Evolutionary conservation across 163 green algal species (phyloP), one percentile per base, ranked within the genome.

Genomic region (Chlamydomonas reinhardtii): DNA sequence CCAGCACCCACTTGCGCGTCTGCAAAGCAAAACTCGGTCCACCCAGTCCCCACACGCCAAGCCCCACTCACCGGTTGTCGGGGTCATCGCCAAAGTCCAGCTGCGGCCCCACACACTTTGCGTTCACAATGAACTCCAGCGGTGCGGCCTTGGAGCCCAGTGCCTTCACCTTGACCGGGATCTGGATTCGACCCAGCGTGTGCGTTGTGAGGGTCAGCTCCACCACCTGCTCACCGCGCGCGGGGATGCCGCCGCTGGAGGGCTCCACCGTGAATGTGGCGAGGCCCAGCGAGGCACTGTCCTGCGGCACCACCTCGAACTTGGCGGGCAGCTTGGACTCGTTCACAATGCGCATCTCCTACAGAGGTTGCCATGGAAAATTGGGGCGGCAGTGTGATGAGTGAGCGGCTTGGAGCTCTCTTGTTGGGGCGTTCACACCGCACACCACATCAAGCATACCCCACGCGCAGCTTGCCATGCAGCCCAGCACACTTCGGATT

Each of bases 271-370:
- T 93, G 84, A 94, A 95, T 29, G 80, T 81, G 25, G 89, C 94
- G 27, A 98, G 88, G 4, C 82, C 85, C 68, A 92, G 75, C 76
- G 89, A 94, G 65, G 90, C 82, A 19, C 83, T 59, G 68, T 97
- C 93, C 89, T 96, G 95, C 16, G 77, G 77, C 73, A 94, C 65
- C 31, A 97, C 88, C 82, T 96, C 91, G 90, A 96, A 96, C 82
- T 96, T 96, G 69, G 92, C 93, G 11, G 94, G 92, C 59, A 98
- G 91, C 89, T 96, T 94, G 75, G 92, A 94, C 64, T 95, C 88
- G 82, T 97, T 98, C n/a, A 90, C 66, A 35, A 98, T 84, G 73
- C 86, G 86, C 78, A 90, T 70, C 71, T 84, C 62, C 70, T 85
- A 34, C 52, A 54, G n/a, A 9, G 68, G 48, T 16, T 6, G 43